A percentile compares a stretch with the other conserved stretches of the same genome.
Evolutionary conservation across 805 yeast species (phyloP).

Genomic region (Saccharomycopsis microspora): DNA sequence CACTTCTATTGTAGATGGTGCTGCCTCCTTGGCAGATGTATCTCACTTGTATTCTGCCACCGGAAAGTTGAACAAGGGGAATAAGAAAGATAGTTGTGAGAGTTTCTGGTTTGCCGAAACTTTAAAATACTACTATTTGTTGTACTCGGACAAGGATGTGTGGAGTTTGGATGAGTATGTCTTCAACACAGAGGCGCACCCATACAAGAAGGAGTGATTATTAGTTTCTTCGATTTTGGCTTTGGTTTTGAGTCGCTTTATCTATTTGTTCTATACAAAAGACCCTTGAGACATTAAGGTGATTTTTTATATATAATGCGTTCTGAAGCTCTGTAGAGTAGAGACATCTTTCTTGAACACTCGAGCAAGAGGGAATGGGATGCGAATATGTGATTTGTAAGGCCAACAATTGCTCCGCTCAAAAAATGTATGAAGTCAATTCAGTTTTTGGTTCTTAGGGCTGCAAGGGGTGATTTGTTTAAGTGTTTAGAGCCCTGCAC

Average conservation of each 20-base stretch:
- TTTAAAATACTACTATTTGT: conserved; percentile 40
- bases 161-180: conserved; percentile 43
- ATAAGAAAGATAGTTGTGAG: conserved; percentile 27
- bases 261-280: not conserved
- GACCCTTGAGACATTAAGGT: too few relatives aligned
- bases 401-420: too few relatives aligned
- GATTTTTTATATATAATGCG: too few relatives aligned
- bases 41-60: conserved; percentile 22
- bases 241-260: not conserved
- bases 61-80: conserved; percentile 19
- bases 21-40: conserved; percentile 30
- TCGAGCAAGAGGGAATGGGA: too few relatives aligned
- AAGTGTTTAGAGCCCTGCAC: too few relatives aligned
- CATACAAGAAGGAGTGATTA: conserved; percentile 25
- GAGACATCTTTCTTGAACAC: too few relatives aligned
- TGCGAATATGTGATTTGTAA: too few relatives aligned
- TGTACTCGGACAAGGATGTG: conserved; percentile 33
- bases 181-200: conserved; percentile 54
- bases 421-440: too few relatives aligned
- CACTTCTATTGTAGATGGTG: conserved; percentile 20
- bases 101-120: conserved; percentile 51
- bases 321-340: too few relatives aligned
- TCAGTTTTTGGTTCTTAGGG: too few relatives aligned
- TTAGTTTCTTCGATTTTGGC: not conserved
- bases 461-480: too few relatives aligned